A percentile compares a stretch with the other conserved stretches of the same genome.
These are phyloP conservation scores for Aspergillus cristatus DNA, from an alignment of 495 filamentous ascomycete species.

Conservation along the genomic window DNA sequence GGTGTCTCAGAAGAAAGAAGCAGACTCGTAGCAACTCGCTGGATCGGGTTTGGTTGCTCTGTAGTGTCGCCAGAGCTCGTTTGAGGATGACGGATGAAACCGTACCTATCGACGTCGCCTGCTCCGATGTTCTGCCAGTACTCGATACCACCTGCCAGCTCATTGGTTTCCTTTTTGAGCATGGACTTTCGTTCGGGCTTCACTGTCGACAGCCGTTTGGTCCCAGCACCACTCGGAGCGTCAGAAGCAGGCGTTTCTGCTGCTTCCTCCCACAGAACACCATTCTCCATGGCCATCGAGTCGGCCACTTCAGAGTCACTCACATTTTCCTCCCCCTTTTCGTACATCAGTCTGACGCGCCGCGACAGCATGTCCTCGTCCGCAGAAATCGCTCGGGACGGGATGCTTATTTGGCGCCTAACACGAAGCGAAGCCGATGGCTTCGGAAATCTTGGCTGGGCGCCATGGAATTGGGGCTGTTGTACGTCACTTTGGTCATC, in stretches of 20 bases:
- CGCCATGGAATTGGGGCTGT: slow-evolving; percentile 13
- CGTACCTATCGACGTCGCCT: slow-evolving; percentile 86
- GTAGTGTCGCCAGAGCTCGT: slow-evolving; percentile 25
- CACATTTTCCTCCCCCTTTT: slow-evolving; percentile 54
- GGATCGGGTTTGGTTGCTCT: slow-evolving; percentile 43
- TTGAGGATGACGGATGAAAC: slow-evolving; percentile 65
- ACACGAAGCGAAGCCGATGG: slow-evolving; percentile 24
- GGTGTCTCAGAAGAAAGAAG: slow-evolving; percentile 56
- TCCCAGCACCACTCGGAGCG: slow-evolving; percentile 10
- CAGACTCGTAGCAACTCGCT: slow-evolving; percentile 58
- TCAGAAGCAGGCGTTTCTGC: slow-evolving; percentile 19
- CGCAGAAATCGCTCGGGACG: slow-evolving; percentile 44
- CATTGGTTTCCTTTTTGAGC: slow-evolving; percentile 43
- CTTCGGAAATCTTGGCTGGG: slow-evolving; percentile 33
- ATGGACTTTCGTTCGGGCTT: slow-evolving; percentile 5
- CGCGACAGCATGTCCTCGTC: slow-evolving; percentile 80
- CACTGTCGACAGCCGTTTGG: slow-evolving; percentile 8
- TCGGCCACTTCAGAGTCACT: slow-evolving; percentile 38
- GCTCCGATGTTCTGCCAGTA: slow-evolving; percentile 90
- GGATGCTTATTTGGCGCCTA: slow-evolving; percentile 21
- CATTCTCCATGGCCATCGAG: slow-evolving; percentile 43
- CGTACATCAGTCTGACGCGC: slow-evolving; percentile 88
- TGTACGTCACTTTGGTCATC: slow-evolving; percentile 3
- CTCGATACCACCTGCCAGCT: slow-evolving; percentile 78
- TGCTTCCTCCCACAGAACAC: slow-evolving; percentile 49